Conservation (phyloP, 73 alveolate genomes). For the Symbiodinium pilosum region DNA sequence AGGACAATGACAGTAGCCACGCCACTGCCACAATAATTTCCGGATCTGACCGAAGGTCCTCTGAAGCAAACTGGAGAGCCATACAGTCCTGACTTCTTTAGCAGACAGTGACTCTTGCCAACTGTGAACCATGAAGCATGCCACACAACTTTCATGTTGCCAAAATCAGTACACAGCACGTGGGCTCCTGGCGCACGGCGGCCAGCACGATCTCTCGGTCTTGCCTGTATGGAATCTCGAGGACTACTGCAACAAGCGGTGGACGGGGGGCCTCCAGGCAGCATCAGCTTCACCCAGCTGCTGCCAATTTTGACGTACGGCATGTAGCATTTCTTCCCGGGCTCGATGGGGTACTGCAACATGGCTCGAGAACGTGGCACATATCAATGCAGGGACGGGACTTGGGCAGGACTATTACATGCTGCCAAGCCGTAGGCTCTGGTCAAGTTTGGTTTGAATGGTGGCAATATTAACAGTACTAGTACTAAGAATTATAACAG, state of each 20-base stretch:
- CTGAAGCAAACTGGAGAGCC: conserved; percentile 88
- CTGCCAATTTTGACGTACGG: conserved; percentile 58
- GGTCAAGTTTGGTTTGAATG: too few relatives aligned
- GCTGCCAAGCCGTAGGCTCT: too few relatives aligned
- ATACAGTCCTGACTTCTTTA: conserved; percentile 53
- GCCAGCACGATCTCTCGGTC: conserved; percentile 78
- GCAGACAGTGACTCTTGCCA: neutral
- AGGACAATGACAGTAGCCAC: neutral
- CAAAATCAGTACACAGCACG: neutral
- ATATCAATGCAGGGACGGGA: too few relatives aligned
- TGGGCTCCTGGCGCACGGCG: conserved; percentile 35
- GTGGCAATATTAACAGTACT: too few relatives aligned
- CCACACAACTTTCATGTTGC: neutral
- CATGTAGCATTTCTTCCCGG: conserved; percentile 15
- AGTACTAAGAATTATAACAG: too few relatives aligned
- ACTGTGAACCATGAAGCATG: neutral
- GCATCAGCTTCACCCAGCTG: conserved; percentile 29
- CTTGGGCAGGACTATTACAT: too few relatives aligned
- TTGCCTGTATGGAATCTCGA: conserved; percentile 1
- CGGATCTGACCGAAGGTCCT: conserved; percentile 46
- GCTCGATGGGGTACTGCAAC: conserved; percentile 10
- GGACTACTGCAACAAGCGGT: neutral
- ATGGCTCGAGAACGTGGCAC: too few relatives aligned
- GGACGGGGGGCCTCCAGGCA: neutral
- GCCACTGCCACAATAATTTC: conserved; percentile 27